Base-by-base conservation (phyloP, 805 yeast species). In the Wickerhamiella qilinensis region DNA sequence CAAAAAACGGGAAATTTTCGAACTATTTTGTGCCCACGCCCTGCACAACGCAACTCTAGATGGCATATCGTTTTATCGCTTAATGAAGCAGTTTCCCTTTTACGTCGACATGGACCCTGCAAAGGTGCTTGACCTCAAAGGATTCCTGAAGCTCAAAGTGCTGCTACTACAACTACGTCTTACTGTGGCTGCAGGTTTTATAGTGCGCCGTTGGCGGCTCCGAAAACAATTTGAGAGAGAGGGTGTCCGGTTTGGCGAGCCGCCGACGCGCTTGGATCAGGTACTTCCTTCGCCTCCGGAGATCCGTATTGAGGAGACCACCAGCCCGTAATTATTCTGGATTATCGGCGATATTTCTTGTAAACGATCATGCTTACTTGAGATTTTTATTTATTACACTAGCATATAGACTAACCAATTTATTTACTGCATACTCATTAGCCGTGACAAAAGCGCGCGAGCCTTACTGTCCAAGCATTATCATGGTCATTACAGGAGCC, bases 91-190 rank as follows among this genome's bases (percentile, higher is more conserved):
- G 46, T 63, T 85, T 29, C 94, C 94, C 0, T 63, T 82, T 35
- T 84, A 83, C 57, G 71, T 79, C 2, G 65, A 76, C 33, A 81
- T 84, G 60, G 78, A 82, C 46, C 77, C 82, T 17, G 74, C 78
- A 36, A 76, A 75, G 45, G 43, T 46, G 14, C 40, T 46, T 34
- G 48, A 52, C n/a, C 43, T 58, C 19, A 55, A 51, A 21, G 58
- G 54, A 32, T 57, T 48, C 35, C 40, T 58, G 20, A 43, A 43
- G 30, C 47, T 58, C 28, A 50, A 50, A 35, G 46, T 57, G 21
- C 43, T 50, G 36, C 44, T 53, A 14, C 50, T 51, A 25, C 49
- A 52, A 33, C 51, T 54, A 7, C 31, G 43, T 21, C 36, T 49
- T 18, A 34, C 38, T 3, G 22, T 50, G 30, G 56, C 56, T 7